Evolutionary conservation across 495 filamentous ascomycete genomes (phyloP).

Genomic region (Hypoxylon lienhwacheense): DNA sequence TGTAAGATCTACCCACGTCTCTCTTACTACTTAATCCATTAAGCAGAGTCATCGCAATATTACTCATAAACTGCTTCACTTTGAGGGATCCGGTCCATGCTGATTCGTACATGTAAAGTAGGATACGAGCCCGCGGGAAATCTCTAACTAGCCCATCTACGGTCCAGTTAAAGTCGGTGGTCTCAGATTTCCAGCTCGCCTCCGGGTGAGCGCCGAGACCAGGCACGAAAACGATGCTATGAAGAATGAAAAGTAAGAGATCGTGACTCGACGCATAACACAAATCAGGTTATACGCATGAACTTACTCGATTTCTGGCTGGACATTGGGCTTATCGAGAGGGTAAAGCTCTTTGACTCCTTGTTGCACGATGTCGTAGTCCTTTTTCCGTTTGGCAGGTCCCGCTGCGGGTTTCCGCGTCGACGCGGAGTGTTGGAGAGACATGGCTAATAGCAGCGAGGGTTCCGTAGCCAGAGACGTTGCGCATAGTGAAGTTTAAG

Average conservation of each 20-base stretch:
- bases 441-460: slow-evolving; percentile 33
- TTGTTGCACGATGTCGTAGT: slow-evolving; percentile 35
- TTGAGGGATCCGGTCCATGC: slow-evolving; percentile 38
- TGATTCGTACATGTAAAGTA: slow-evolving; percentile 41
- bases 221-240: slow-evolving; percentile 62
- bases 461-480: neutral
- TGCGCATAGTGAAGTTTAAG: slow-evolving; percentile 3
- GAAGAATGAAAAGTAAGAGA: slow-evolving; percentile 5
- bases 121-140: slow-evolving; percentile 37
- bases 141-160: slow-evolving; percentile 37
- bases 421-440: slow-evolving; percentile 35
- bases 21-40: slow-evolving; percentile 34
- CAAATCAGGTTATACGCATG: neutral
- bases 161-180: slow-evolving; percentile 61
- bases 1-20: slow-evolving; percentile 16
- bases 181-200: slow-evolving; percentile 61
- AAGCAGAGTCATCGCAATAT: slow-evolving; percentile 38
- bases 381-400: slow-evolving; percentile 36
- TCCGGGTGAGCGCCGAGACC: slow-evolving; percentile 65
- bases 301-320: slow-evolving; percentile 39
- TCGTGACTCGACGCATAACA: neutral
- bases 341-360: slow-evolving; percentile 40
- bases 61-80: slow-evolving; percentile 41
- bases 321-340: slow-evolving; percentile 27
- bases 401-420: slow-evolving; percentile 35